Conservation (phyloP, 495 filamentous ascomycete species). For the Elaphomyces granulatus region DNA sequence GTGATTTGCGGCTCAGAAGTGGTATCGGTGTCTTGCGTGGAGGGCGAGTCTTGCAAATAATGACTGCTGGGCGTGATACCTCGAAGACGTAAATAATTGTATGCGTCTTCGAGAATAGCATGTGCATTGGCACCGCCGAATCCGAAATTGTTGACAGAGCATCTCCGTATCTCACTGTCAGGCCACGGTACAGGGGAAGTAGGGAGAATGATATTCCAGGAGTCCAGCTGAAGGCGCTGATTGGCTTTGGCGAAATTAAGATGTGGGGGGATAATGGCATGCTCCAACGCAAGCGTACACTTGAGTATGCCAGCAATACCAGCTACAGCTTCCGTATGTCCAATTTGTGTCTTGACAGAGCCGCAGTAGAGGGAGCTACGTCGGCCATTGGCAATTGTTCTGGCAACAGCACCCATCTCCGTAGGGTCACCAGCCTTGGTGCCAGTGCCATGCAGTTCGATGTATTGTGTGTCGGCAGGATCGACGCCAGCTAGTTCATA, state of each 20-base stretch:
- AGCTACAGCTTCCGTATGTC: constrained; percentile 32
- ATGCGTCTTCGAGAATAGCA: constrained; percentile 19
- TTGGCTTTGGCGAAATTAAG: constrained; percentile 21
- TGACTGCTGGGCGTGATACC: too few species aligned
- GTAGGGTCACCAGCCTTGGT: constrained; percentile 6
- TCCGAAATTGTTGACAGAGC: constrained; percentile 16
- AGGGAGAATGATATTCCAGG: constrained; percentile 9
- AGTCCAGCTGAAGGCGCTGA: constrained; percentile 12
- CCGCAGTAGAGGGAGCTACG: constrained; percentile 20
- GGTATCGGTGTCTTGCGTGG: too few species aligned
- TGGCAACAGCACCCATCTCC: constrained; percentile 4
- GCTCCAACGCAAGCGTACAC: constrained; percentile 18
- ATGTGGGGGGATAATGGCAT: constrained; percentile 21
- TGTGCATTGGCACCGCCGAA: constrained; percentile 18
- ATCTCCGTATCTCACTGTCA: constrained; percentile 11
- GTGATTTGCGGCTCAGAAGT: too few species aligned
- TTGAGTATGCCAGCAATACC: constrained; percentile 30
- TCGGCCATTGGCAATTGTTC: constrained; percentile 7
- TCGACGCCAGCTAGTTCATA: constrained; percentile 9
- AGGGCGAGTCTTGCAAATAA: too few species aligned
- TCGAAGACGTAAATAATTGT: constrained; percentile 9
- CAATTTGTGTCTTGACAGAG: constrained; percentile 29
- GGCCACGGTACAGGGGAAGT: constrained; percentile 12
- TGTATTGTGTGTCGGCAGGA: constrained; percentile 14
- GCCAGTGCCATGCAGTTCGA: constrained; percentile 27